Conservation (phyloP, 306 rosid species). For the Vigna nakashimae region DNA sequence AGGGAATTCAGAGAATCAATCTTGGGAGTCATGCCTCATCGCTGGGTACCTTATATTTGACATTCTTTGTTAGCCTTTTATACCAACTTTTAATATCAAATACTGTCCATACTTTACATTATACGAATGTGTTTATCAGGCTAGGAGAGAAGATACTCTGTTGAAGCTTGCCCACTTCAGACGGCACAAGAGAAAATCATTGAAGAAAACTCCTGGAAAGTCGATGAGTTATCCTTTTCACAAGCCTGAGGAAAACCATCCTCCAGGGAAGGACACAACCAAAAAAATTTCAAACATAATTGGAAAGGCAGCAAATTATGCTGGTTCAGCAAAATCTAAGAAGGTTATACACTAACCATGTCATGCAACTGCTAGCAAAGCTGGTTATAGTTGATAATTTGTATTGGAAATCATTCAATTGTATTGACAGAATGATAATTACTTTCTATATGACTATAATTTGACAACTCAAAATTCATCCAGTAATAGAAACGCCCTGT, state of each 20-base stretch:
- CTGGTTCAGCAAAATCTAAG: slow-evolving; percentile 82
- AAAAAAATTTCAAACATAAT: slow-evolving; percentile 91
- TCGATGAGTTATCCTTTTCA: slow-evolving; percentile 65
- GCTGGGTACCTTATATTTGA: slow-evolving; percentile 70
- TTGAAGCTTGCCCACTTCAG: slow-evolving; percentile 81
- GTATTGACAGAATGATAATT: slow-evolving; percentile 25
- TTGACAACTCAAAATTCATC: slow-evolving; percentile 13
- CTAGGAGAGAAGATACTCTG: slow-evolving; percentile 94
- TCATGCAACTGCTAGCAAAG: slow-evolving; percentile 24
- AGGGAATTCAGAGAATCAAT: slow-evolving; percentile 98
- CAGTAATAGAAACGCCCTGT: slow-evolving; percentile 16
- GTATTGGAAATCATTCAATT: slow-evolving; percentile 28
- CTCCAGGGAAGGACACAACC: slow-evolving; percentile 93
- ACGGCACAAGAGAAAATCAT: slow-evolving; percentile 87
- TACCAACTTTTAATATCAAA: slow-evolving; percentile 17
- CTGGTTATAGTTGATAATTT: slow-evolving; percentile 26
- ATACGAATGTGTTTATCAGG: slow-evolving; percentile 61
- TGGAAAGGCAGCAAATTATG: slow-evolving; percentile 89
- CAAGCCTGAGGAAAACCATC: slow-evolving; percentile 96
- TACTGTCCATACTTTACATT: slow-evolving; percentile 31
- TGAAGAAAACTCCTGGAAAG: slow-evolving; percentile 85
- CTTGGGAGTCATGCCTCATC: slow-evolving; percentile 98
- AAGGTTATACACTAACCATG: slow-evolving; percentile 61
- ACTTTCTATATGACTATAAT: slow-evolving; percentile 33
- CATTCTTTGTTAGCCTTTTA: slow-evolving; percentile 12